Percentiles rank a stretch among this genome's conserved stretches.
Conservation (phyloP, 441 rosid genomes). For the Aquilaria agallochum region DNA sequence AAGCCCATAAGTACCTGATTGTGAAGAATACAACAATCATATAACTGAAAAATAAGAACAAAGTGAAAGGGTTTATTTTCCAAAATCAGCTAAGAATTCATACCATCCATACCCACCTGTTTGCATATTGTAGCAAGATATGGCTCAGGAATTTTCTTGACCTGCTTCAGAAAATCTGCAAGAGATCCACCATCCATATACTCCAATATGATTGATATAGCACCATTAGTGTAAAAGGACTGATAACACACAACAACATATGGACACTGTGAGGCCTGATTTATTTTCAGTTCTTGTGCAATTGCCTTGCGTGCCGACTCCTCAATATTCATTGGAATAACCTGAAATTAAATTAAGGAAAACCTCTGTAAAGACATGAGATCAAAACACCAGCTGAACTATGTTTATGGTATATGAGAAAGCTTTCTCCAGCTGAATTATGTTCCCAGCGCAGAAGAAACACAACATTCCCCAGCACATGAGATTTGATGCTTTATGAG, state of each 20-base stretch:
- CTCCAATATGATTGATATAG: conserved; percentile 84
- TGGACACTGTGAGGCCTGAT: conserved; percentile 84
- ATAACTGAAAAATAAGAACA: not conserved
- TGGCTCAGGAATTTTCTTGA: conserved; percentile 68
- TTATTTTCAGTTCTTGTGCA: conserved; percentile 85
- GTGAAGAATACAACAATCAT: conserved; percentile 3
- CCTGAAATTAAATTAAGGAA: conserved; percentile 30
- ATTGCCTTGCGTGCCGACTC: conserved; percentile 71
- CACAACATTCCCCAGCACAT: no score
- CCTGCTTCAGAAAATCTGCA: conserved; percentile 77
- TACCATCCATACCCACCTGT: conserved; percentile 47
- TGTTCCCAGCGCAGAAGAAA: no score
- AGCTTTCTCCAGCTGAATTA: no score
- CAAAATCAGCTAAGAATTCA: not conserved
- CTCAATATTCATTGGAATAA: conserved; percentile 81
- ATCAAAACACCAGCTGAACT: not conserved
- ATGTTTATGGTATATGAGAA: no score
- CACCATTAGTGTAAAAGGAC: conserved; percentile 81
- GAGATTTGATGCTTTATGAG: no score
- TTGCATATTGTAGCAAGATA: conserved; percentile 80
- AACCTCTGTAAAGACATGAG: conserved; percentile 12
- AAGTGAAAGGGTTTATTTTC: not conserved
- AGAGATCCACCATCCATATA: conserved; percentile 99
- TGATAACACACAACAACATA: conserved; percentile 86
- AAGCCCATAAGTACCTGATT: conserved; percentile 83